Conservation (phyloP, 2,329 filamentous ascomycete species). For the Cercospora nicotianae region DNA sequence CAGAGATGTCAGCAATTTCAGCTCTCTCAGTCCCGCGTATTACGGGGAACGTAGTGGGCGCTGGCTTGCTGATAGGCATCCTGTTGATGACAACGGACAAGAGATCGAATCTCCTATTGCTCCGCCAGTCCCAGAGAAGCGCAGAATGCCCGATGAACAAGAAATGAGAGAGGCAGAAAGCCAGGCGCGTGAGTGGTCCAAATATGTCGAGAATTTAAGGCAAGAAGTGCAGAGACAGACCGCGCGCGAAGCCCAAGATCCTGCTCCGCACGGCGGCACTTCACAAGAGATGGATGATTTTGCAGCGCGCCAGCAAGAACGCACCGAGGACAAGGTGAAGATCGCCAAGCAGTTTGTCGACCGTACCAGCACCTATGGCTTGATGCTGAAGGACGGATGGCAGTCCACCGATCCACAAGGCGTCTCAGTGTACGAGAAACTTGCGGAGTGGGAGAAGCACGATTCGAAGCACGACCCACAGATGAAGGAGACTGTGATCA, state of each 20-base stretch:
- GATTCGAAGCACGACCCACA: constrained; percentile 7
- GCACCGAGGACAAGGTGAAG: constrained; percentile 3
- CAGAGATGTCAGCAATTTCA: neutral
- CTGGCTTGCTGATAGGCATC: neutral
- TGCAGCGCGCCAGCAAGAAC: neutral
- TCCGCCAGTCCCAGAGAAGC: neutral
- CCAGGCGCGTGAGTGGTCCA: constrained; percentile 4
- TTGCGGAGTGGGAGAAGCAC: constrained; percentile 6
- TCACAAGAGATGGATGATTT: constrained; percentile 7
- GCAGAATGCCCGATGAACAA: neutral
- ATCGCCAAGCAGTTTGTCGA: constrained; percentile 7
- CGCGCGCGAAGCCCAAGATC: neutral
- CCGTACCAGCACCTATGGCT: constrained; percentile 13
- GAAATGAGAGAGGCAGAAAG: neutral
- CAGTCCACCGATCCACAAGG: constrained; percentile 5
- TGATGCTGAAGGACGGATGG: constrained; percentile 12
- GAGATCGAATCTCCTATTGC: neutral
- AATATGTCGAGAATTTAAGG: constrained; percentile 1
- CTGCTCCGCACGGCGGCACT: constrained; percentile 1
- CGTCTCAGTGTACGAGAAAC: constrained; percentile 8
- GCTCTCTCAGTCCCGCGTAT: neutral
- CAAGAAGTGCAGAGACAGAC: constrained; percentile 3
- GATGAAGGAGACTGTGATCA: constrained; percentile 11
- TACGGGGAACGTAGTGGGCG: neutral
- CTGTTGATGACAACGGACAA: neutral